These are phyloP conservation scores for Baorangia bicolor DNA, from an alignment of 768 basidiomycete genomes.

Conservation along the genomic window DNA sequence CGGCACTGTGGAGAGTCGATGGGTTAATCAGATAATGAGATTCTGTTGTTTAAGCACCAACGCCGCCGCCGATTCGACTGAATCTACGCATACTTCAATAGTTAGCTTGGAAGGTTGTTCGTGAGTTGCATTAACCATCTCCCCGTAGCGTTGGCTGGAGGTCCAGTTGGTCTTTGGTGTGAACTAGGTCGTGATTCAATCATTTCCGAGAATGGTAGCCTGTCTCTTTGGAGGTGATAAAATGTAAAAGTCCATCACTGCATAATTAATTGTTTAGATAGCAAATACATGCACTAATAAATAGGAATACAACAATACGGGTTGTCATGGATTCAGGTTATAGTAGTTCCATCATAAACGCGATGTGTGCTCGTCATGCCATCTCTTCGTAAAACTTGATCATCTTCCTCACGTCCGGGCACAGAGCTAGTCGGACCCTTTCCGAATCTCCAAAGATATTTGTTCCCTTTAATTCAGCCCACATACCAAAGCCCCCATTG, in stretches of 20 bases:
- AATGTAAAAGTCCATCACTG: not conserved
- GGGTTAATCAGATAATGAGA: conserved; percentile 1
- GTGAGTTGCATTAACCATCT: conserved; percentile 5
- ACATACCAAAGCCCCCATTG: conserved; percentile 43
- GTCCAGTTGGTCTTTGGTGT: not conserved
- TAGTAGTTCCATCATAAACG: not conserved
- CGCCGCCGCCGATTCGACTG: conserved; percentile 68
- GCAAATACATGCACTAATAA: not conserved
- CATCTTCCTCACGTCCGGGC: conserved; percentile 59
- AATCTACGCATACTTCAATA: conserved; percentile 76
- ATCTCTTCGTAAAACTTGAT: conserved; percentile 58
- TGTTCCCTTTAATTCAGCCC: conserved; percentile 55
- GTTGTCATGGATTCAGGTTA: not conserved
- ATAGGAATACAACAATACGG: not conserved
- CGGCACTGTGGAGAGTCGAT: conserved; percentile 47
- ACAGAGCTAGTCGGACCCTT: conserved; percentile 65
- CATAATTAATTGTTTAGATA: not conserved
- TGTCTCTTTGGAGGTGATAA: not conserved
- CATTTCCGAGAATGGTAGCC: conserved; percentile 7
- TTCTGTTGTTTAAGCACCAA: conserved; percentile 33
- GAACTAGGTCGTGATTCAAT: not conserved
- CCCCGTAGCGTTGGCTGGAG: not conserved
- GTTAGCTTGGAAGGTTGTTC: conserved; percentile 7
- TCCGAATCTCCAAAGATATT: conserved; percentile 58
- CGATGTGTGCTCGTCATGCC: conserved; percentile 10